These are phyloP conservation scores for Aspergillus funiculosus DNA, from an alignment of 495 filamentous ascomycete genomes.

Conservation along the genomic window DNA sequence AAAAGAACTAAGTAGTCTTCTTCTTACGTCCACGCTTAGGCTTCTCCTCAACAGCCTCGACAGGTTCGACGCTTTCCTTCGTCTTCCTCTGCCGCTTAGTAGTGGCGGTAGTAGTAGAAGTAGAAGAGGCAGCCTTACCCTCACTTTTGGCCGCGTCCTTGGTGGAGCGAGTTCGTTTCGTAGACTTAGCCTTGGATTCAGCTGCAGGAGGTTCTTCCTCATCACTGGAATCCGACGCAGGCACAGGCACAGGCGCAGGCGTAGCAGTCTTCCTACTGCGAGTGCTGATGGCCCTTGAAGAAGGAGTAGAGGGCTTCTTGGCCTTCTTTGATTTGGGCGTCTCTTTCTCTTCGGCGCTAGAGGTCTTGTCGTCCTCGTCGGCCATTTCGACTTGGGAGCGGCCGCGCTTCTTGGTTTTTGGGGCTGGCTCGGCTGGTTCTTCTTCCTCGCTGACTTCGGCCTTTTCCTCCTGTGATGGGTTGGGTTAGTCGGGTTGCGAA, in stretches of 20 bases:
- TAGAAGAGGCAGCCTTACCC: neutral
- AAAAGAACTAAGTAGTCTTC: conserved; percentile 16
- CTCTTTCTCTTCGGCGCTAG: conserved; percentile 18
- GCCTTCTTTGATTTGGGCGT: conserved; percentile 4
- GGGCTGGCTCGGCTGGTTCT: conserved; percentile 25
- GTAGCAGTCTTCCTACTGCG: too few relatives aligned
- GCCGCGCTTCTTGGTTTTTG: conserved; percentile 23
- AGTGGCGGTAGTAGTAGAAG: neutral
- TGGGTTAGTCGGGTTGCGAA: conserved; percentile 15
- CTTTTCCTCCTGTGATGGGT: conserved; percentile 15
- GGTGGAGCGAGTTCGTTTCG: conserved; percentile 1
- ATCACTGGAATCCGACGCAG: too few relatives aligned
- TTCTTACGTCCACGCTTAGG: conserved; percentile 33
- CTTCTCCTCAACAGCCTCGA: conserved; percentile 8
- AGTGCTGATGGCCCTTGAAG: neutral
- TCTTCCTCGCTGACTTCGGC: conserved; percentile 28
- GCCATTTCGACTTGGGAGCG: conserved; percentile 3
- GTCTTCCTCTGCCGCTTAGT: conserved; percentile 2
- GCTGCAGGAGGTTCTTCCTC: neutral
- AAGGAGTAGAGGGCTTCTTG: too few relatives aligned
- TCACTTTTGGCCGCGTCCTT: conserved; percentile 4
- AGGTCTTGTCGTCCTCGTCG: neutral
- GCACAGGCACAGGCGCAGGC: too few relatives aligned
- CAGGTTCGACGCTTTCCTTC: neutral
- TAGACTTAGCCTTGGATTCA: conserved; percentile 1